Percentiles rank a stretch among this genome's conserved stretches.
These are phyloP conservation scores for Linum lewisii DNA, from an alignment of 345 rosid genomes.

Conservation along the genomic window DNA sequence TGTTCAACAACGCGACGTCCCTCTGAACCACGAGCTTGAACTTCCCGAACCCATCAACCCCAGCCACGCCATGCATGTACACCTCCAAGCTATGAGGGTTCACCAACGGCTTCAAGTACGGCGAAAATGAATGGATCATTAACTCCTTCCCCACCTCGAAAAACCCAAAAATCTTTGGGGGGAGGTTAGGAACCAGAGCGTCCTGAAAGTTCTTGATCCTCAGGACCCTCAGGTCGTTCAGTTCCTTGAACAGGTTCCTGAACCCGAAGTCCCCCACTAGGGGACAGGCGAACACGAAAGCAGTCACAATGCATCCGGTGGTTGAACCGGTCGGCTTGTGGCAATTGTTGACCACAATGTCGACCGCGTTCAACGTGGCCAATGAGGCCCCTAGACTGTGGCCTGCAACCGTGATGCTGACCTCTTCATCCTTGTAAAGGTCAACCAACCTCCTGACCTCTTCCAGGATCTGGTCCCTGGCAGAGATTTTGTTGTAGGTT, in stretches of 20 bases:
- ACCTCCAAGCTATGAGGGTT: slow-evolving; percentile 9
- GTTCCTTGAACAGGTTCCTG: neutral
- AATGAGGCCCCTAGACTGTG: slow-evolving; percentile 19
- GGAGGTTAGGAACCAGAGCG: slow-evolving; percentile 8
- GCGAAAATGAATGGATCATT: slow-evolving; percentile 10
- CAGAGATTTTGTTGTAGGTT: slow-evolving; percentile 14
- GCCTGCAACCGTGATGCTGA: slow-evolving; percentile 12
- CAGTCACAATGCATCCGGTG: slow-evolving; percentile 9
- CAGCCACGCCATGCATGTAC: slow-evolving; percentile 21
- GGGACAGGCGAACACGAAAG: slow-evolving; percentile 13
- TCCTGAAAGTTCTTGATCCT: slow-evolving; percentile 9
- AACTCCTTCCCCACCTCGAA: slow-evolving; percentile 13
- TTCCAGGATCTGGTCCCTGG: slow-evolving; percentile 15
- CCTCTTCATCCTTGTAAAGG: slow-evolving; percentile 5
- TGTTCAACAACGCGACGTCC: neutral
- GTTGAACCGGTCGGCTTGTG: slow-evolving; percentile 12
- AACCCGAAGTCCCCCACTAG: slow-evolving; percentile 13
- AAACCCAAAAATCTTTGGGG: neutral
- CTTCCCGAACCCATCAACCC: neutral
- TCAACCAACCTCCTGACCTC: slow-evolving; percentile 12
- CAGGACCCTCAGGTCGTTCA: slow-evolving; percentile 7
- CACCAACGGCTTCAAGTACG: neutral
- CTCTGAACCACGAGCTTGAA: neutral
- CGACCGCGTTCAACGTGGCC: slow-evolving; percentile 18
- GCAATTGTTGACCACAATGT: slow-evolving; percentile 15